Percentiles rank a stretch among this genome's conserved stretches.
These are phyloP conservation scores for Tieghemostelium lacteum DNA, from an alignment of 78 protist genomes.

Conservation along the genomic window DNA sequence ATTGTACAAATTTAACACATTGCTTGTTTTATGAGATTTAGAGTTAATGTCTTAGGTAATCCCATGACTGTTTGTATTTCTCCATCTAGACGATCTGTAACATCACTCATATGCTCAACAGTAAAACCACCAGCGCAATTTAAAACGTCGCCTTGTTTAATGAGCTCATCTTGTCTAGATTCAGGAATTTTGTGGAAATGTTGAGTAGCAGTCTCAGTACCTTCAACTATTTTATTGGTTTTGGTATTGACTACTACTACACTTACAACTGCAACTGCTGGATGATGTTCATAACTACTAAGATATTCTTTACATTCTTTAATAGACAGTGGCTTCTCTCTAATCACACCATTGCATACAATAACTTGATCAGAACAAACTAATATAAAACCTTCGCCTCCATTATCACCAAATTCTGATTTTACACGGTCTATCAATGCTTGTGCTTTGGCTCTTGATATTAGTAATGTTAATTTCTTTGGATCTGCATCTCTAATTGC, in stretches of 20 bases:
- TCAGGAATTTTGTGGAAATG: slow-evolving; percentile 49
- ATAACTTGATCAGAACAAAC: slow-evolving; percentile 84
- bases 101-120: slow-evolving; percentile 51
- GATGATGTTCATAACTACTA: slow-evolving; percentile 33
- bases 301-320: slow-evolving; percentile 62
- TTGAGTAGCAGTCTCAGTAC: slow-evolving; percentile 53
- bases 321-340: slow-evolving; percentile 78
- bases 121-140: slow-evolving; percentile 81
- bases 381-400: slow-evolving; percentile 16
- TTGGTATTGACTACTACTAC: slow-evolving; percentile 45
- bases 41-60: slow-evolving; percentile 53
- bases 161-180: slow-evolving; percentile 23
- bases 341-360: slow-evolving; percentile 27
- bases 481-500: slow-evolving; percentile 83
- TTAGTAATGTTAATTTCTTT: slow-evolving; percentile 29
- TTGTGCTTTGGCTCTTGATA: slow-evolving; percentile 69
- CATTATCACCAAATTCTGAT: neutral
- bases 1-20: too few species aligned
- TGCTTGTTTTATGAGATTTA: slow-evolving; percentile 1
- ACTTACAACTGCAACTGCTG: slow-evolving; percentile 49
- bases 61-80: slow-evolving; percentile 53
- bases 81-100: slow-evolving; percentile 15
- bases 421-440: slow-evolving; percentile 21
- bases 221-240: slow-evolving; percentile 46
- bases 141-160: slow-evolving; percentile 68